A percentile compares a stretch with the other conserved stretches of the same genome.
Evolutionary conservation across 2,329 filamentous ascomycete species (phyloP).

Genomic region (Phaeophleospora eucalypticola): DNA sequence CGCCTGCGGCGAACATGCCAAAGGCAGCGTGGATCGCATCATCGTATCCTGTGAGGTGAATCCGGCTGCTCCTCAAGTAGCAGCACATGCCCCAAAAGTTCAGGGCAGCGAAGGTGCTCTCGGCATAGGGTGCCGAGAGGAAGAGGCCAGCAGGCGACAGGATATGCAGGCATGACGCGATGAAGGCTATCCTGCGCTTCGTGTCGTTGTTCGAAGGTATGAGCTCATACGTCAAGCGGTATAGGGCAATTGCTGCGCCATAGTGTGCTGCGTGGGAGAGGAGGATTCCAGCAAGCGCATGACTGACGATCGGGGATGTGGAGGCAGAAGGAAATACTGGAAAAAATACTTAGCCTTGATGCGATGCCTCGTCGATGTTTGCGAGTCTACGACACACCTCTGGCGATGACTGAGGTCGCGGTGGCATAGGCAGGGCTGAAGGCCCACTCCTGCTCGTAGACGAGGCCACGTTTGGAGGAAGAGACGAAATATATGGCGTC

Average conservation of each 20-base stretch:
- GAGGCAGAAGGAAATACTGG: constrained; percentile 18
- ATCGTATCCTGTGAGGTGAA: constrained; percentile 1
- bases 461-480: constrained; percentile 58
- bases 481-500: constrained; percentile 74
- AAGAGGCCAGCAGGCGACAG: constrained; percentile 86
- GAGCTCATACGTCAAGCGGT: constrained; percentile 59
- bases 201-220: constrained; percentile 39
- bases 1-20: constrained; percentile 26
- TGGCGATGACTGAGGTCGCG: constrained; percentile 39
- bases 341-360: constrained; percentile 28
- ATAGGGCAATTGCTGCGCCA: constrained; percentile 67
- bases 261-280: constrained; percentile 74
- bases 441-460: constrained; percentile 82
- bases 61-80: constrained; percentile 50
- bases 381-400: constrained; percentile 36
- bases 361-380: not conserved
- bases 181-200: constrained; percentile 54
- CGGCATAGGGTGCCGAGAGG: constrained; percentile 78
- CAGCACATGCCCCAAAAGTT: constrained; percentile 69
- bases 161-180: constrained; percentile 71
- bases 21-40: constrained; percentile 23
- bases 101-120: constrained; percentile 73
- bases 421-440: constrained; percentile 60
- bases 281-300: constrained; percentile 56
- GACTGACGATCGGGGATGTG: constrained; percentile 24